Evolutionary conservation across 2,329 filamentous ascomycete genomes (phyloP).

Genomic region (Botryotinia globosa): DNA sequence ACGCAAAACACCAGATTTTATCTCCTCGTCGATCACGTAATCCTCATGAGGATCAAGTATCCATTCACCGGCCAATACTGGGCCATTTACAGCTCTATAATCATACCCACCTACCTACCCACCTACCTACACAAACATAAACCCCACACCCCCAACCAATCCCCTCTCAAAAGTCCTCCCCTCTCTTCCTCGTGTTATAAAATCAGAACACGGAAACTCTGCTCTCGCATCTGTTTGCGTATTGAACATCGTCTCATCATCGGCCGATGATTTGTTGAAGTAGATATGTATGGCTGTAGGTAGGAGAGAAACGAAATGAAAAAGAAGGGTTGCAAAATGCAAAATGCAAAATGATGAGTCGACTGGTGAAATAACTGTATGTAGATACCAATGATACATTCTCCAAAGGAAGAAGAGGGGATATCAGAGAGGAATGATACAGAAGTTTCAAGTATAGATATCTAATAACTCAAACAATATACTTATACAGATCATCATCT

Average conservation of each 20-base stretch:
- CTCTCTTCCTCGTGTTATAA: neutral
- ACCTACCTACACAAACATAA: too few relatives aligned
- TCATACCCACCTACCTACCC: too few relatives aligned
- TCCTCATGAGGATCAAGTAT: too few relatives aligned
- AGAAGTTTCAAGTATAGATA: neutral
- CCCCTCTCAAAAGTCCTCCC: neutral
- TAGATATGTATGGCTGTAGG: neutral
- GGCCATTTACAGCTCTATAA: too few relatives aligned
- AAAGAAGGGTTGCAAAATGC: neutral
- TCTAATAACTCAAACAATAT: neutral
- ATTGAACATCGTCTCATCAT: neutral
- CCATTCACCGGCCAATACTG: too few relatives aligned
- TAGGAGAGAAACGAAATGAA: neutral
- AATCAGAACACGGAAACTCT: neutral
- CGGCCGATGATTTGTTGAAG: neutral
- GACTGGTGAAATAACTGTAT: neutral
- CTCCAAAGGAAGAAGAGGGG: neutral
- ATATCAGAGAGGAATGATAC: neutral
- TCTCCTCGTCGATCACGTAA: too few relatives aligned
- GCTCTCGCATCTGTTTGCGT: neutral
- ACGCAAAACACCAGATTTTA: too few relatives aligned
- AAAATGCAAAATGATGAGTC: neutral
- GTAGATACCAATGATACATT: neutral
- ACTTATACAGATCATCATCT: neutral
- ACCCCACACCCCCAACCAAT: too few relatives aligned